These are phyloP conservation scores for Talaromyces sp. DNA, from an alignment of 2,329 filamentous ascomycete species.

Conservation along the genomic window DNA sequence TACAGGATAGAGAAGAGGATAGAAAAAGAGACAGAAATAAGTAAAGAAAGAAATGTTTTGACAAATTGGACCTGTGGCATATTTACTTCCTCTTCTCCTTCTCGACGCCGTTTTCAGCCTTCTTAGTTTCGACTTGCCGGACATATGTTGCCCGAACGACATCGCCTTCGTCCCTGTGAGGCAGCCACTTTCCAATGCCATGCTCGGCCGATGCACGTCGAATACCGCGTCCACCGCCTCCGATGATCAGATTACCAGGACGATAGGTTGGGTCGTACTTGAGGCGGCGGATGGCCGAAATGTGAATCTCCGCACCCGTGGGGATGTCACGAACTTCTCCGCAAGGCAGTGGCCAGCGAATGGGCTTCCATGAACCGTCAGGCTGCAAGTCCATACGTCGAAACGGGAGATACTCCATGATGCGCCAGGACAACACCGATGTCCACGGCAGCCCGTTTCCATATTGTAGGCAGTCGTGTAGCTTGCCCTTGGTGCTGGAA, in stretches of 20 bases:
- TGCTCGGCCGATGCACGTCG: constrained; percentile 54
- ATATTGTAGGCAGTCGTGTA: constrained; percentile 69
- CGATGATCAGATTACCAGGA: constrained; percentile 73
- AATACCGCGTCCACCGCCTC: constrained; percentile 68
- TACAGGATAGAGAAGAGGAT: background rate
- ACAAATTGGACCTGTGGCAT: background rate
- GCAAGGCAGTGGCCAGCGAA: constrained; percentile 71
- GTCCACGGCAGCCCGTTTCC: constrained; percentile 51
- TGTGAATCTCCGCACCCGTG: constrained; percentile 62
- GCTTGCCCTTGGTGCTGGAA: constrained; percentile 48
- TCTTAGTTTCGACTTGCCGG: constrained; percentile 29
- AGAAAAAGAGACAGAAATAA: background rate
- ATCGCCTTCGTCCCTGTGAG: constrained; percentile 60
- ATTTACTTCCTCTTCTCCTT: background rate
- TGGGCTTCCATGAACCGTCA: constrained; percentile 73
- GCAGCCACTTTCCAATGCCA: constrained; percentile 69
- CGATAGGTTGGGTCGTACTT: constrained; percentile 58
- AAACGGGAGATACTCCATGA: constrained; percentile 80
- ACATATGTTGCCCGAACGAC: constrained; percentile 64
- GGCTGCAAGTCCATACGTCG: constrained; percentile 69
- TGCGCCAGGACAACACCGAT: constrained; percentile 63
- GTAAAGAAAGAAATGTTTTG: background rate
- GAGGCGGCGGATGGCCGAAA: constrained; percentile 70
- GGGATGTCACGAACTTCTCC: constrained; percentile 77
- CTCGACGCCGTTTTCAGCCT: background rate